phyloP scores from a whole-genome alignment of 139 green algal species.

The Tetradesmus obliquus region DNA sequence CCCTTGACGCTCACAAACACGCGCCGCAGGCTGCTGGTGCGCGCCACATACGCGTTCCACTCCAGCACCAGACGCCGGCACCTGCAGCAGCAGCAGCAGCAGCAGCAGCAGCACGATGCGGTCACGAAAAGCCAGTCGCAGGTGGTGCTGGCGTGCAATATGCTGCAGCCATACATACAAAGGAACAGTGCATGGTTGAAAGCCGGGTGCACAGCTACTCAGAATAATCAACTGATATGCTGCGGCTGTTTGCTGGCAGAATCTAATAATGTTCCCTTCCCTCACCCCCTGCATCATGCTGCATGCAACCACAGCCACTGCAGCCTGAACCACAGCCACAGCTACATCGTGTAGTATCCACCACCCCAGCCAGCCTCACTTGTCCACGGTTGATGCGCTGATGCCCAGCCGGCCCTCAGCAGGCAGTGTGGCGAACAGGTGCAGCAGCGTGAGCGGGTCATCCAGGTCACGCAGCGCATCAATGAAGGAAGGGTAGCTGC shows the following conservation, averaged over 20 bases:
- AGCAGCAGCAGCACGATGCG: neutral
- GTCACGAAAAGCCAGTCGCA: neutral
- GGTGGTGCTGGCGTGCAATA: neutral
- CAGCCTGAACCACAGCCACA: neutral
- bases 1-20: conserved; percentile 98
- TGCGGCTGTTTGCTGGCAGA: too few relatives aligned
- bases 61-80: conserved; percentile 88
- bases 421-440: conserved; percentile 97
- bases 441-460: conserved; percentile 95
- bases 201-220: too few relatives aligned
- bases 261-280: too few relatives aligned
- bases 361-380: neutral
- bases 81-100: neutral
- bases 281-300: too few relatives aligned
- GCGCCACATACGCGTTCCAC: conserved; percentile 95
- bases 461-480: conserved; percentile 99
- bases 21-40: conserved; percentile 86
- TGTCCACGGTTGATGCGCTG: conserved; percentile 45
- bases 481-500: conserved; percentile 96
- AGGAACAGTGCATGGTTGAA: too few relatives aligned
- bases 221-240: too few relatives aligned
- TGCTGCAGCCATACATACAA: neutral
- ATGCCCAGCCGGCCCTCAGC: conserved; percentile 72
- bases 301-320: too few relatives aligned
- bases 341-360: too few relatives aligned